Base-by-base conservation (phyloP, 345 rosid genomes). In the Hibiscus trionum region DNA sequence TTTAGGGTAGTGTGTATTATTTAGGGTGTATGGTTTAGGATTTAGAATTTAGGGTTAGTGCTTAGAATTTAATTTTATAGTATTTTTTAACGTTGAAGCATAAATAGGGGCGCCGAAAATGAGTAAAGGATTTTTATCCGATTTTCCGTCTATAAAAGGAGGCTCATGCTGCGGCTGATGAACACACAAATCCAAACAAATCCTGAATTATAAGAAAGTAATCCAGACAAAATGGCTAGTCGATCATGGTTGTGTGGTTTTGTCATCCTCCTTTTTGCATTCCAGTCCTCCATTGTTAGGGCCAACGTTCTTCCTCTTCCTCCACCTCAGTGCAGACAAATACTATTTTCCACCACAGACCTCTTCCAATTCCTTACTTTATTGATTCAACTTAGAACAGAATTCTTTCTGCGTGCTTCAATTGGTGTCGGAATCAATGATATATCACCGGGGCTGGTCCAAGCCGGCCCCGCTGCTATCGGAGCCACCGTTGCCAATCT, bases 381-480 rank as follows among this genome's bases (percentile, higher is more conserved):
- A 17, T 2, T 17, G 0, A 0, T 88, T 66, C 83, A 3, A 24
- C 0, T 52, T 0, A 84, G 81, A 75, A 93, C 86, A 1, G 95
- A 91, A 46, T 83, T 77, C 74, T 85, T 88, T 80, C 77, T 87
- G 61, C 19, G 27, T n/a, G 82, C 78, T 1, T 77, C 91, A 2
- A 52, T 71, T 9, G 95, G 97, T 15, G 11, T n/a, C 12, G 91
- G 95, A 6, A 86, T 89, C 0, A 87, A 89, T 47, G 69, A 44
- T 4, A 15, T 81, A 19, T 86, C 79, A 3, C 83, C 86, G 0
- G 64, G 70, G 0, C 71, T 82, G 26, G 15, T 57, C 29, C 62
- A 27, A 59, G 62, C 7, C 39, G 39, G 62, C 5, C 62, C 62
- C 14, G n/a, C 7, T 59, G 35, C 62, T 14, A 26, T 26, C 35